Evolutionary conservation across 805 yeast genomes (phyloP).

Genomic region (Candida tallmaniae): DNA sequence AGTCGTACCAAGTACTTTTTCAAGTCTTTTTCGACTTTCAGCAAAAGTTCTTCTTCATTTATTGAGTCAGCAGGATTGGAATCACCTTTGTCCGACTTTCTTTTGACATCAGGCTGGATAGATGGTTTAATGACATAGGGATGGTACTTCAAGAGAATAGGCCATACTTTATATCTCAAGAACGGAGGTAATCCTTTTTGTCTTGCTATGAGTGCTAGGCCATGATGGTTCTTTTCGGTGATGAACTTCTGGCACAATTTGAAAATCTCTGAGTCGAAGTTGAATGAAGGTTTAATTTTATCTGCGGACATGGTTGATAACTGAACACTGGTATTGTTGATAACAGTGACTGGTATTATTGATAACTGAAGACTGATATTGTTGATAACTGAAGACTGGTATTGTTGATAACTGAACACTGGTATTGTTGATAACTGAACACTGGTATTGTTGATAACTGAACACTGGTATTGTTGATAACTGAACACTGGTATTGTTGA

Average conservation of each 20-base stretch:
- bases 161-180: conserved; percentile 79
- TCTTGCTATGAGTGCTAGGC: conserved; percentile 75
- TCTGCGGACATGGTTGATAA: conserved; percentile 5
- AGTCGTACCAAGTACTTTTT: conserved; percentile 54
- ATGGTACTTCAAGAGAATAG: conserved; percentile 71
- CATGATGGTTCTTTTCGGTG: conserved; percentile 58
- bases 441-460: too few species aligned
- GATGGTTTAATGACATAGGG: conserved; percentile 81
- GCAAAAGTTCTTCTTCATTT: conserved; percentile 20
- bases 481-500: too few species aligned
- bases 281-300: conserved; percentile 21
- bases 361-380: too few species aligned
- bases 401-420: too few species aligned
- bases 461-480: too few species aligned
- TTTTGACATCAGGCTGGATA: conserved; percentile 53
- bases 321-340: background rate
- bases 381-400: too few species aligned
- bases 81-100: background rate
- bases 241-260: conserved; percentile 54
- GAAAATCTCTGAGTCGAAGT: conserved; percentile 43
- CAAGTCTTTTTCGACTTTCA: conserved; percentile 51
- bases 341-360: too few species aligned
- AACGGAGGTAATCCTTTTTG: conserved; percentile 84
- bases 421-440: too few species aligned
- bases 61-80: background rate